A percentile compares a stretch with the other conserved stretches of the same genome.
These are phyloP conservation scores for Pisolithus albus DNA, from an alignment of 768 basidiomycete genomes.

Conservation along the genomic window DNA sequence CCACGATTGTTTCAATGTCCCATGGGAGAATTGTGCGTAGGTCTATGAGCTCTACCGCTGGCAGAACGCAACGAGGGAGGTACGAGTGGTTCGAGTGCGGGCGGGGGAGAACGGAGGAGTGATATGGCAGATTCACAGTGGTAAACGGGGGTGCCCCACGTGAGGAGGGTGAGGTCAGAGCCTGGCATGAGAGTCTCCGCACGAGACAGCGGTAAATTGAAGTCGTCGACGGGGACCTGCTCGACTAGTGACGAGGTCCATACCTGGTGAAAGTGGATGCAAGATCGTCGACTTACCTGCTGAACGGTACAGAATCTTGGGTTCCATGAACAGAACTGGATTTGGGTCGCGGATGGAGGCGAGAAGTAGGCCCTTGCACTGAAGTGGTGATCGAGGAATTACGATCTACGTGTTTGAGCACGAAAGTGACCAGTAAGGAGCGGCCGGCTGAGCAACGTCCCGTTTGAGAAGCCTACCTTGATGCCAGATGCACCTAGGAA, in stretches of 20 bases:
- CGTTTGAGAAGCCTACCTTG: conserved; percentile 45
- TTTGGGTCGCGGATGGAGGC: conserved; percentile 88
- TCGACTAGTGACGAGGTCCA: conserved; percentile 48
- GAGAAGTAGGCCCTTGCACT: conserved; percentile 90
- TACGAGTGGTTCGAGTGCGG: conserved; percentile 54
- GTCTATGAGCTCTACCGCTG: conserved; percentile 84
- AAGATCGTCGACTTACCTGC: conserved; percentile 41
- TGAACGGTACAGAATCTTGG: conserved; percentile 88
- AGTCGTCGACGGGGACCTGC: conserved; percentile 89
- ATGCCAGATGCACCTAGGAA: conserved; percentile 88
- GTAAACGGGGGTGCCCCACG: conserved; percentile 93
- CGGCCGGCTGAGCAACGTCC: background rate
- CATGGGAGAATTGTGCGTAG: conserved; percentile 84
- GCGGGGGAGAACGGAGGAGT: conserved; percentile 61
- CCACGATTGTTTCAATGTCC: conserved; percentile 73
- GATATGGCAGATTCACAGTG: conserved; percentile 81
- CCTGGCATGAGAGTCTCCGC: conserved; percentile 74
- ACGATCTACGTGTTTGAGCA: conserved; percentile 42
- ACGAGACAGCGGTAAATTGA: conserved; percentile 69
- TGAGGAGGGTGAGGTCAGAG: conserved; percentile 79
- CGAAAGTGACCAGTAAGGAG: background rate
- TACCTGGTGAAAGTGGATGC: background rate
- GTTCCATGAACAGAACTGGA: conserved; percentile 94
- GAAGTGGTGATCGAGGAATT: conserved; percentile 90
- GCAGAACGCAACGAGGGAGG: conserved; percentile 60